A percentile compares a stretch with the other conserved stretches of the same genome.
Conservation (phyloP, 371 early-diverging fungal species). For the Mucor plumbeus region DNA sequence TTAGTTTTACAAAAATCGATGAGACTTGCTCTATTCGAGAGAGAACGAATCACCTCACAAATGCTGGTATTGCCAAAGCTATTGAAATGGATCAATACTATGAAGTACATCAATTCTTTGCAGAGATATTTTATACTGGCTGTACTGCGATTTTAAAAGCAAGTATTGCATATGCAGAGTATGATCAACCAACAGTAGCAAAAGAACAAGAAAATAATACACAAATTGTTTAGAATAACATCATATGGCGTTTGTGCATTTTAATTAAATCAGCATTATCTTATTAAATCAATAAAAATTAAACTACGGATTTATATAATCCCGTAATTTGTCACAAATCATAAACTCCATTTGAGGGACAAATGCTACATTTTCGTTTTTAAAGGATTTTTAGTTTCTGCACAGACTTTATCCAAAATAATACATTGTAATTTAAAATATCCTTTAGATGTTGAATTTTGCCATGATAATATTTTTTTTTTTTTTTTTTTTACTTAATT, state of each 20-base stretch:
- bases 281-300: neutral
- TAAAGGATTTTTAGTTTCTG: too few relatives aligned
- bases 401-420: too few relatives aligned
- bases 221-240: neutral
- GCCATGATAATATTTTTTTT: too few relatives aligned
- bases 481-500: too few relatives aligned
- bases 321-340: neutral
- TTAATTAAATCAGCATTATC: neutral
- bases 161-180: constrained; percentile 63
- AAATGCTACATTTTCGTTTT: too few relatives aligned
- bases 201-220: neutral
- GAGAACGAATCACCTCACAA: constrained; percentile 59
- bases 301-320: neutral
- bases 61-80: constrained; percentile 60
- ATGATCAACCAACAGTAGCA: neutral
- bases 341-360: too few relatives aligned
- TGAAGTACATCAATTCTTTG: constrained; percentile 63
- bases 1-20: constrained; percentile 57
- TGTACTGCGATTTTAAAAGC: constrained; percentile 53
- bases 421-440: too few relatives aligned
- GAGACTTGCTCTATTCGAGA: constrained; percentile 60
- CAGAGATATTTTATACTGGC: constrained; percentile 49
- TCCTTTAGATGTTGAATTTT: too few relatives aligned
- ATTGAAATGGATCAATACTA: constrained; percentile 66
- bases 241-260: neutral